A percentile compares a stretch with the other conserved stretches of the same genome.
These are phyloP conservation scores for Flaveria trinervia DNA, from an alignment of 129 eudicot genomes.

Conservation along the genomic window DNA sequence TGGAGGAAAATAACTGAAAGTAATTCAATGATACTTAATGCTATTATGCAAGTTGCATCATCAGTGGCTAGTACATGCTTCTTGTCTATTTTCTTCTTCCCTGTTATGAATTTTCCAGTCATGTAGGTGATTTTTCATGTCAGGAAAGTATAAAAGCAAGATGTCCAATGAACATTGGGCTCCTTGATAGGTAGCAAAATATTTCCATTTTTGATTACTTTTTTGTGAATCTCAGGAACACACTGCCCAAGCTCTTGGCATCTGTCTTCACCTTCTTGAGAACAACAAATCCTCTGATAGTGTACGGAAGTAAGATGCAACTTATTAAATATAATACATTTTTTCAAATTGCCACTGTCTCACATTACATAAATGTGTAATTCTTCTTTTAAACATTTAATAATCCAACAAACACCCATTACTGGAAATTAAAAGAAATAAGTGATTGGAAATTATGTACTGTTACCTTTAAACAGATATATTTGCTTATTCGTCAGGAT, in stretches of 20 bases:
- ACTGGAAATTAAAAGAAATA: background rate
- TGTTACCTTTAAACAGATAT: background rate
- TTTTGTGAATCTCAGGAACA: conserved; percentile 58
- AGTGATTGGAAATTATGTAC: background rate
- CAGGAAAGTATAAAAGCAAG: background rate
- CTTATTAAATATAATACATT: background rate
- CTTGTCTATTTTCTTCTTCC: conserved; percentile 19
- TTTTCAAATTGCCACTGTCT: conserved; percentile 16
- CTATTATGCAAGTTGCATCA: conserved; percentile 10
- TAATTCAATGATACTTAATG: background rate
- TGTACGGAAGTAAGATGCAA: conserved; percentile 84
- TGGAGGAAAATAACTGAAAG: conserved; percentile 9
- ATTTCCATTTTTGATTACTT: conserved; percentile 5
- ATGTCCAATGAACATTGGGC: background rate
- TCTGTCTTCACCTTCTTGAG: conserved; percentile 94
- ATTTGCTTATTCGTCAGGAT: background rate
- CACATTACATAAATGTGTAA: background rate
- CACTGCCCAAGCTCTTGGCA: conserved; percentile 95
- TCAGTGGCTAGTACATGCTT: background rate
- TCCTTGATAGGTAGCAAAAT: conserved; percentile 14
- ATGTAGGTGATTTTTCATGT: conserved; percentile 9
- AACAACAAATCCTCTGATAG: conserved; percentile 88
- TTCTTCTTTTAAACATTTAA: background rate
- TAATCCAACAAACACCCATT: conserved; percentile 14
- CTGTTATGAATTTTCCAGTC: background rate